Evolutionary conservation across 257 asterid genomes (phyloP), one percentile per base, ranked within the genome.

Genomic region (Salvia splendens): DNA sequence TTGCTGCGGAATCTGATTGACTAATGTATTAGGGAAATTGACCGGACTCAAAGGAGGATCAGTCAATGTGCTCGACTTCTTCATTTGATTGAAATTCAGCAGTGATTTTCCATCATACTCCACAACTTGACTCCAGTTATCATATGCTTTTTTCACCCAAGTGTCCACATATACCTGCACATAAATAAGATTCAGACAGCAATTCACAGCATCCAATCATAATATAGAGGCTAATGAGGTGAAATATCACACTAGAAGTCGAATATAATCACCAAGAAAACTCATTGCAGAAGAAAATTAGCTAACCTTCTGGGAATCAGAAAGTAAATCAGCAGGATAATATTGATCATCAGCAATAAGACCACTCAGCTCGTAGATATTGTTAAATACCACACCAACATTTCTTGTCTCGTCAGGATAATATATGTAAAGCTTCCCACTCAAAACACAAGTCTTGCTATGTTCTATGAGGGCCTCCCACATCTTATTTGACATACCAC

Each of bases 401-500:
- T 46, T 74, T 82, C 95, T 86, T 15, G 96, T 65, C 71, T 94
- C 96, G 69, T 94, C 96, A 3, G 92, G 71, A 71, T 91, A 94
- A 75, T 84, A 94, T 41, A 94, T 82, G 64, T 94, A 85, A 70
- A 86, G 89, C 85, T 90, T 94, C 79, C 97, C 96, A 80, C 96
- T 91, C 82, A 91, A 73, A 50, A 84, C 95, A 73, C 97, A 90
- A 33, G 99, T 94, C 80, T 94, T 90, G 57, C 97, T 87, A 67
- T 94, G 99, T 75, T 94, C 95, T 71, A 88, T 78, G 62, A 94
- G 95, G 42, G 96, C 92, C 56, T 94, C 97, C 99, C 99, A 94
- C 99, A 94, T 91, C 85, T 84, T 94, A 78, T 91, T 94, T 61
- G 99, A 94, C 99, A 94, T 94, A 49, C 99, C 97, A 76, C 89